Evolutionary conservation across 2,329 filamentous ascomycete species (phyloP), one percentile per base, ranked within the genome.

Genomic region (Magnaporthales sp.): DNA sequence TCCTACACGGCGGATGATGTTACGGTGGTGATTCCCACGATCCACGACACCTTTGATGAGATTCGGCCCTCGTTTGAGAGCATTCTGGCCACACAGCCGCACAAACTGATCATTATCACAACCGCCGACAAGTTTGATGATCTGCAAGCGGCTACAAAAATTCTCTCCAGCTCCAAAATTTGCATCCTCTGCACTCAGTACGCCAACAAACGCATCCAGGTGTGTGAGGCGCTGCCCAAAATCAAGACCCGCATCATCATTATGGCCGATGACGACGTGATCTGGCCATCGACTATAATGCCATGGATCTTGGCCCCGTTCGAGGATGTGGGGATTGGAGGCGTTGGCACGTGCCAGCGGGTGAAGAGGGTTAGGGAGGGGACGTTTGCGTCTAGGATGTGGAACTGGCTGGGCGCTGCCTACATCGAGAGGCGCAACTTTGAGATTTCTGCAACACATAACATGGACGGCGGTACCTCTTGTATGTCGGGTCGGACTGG

Each of bases 401-500:
- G 89, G 88, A 93, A 93, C 75, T 97, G 94, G 83, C 84, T 98
- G 24, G 93, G 93, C 6, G 91, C 93, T 26, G 88, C 93, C 65
- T 98, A 98, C 77, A 90, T 98, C 69, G 91, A 97, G 77, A 88
- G 94, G 67, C 89, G 94, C 68, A 98, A 97, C 79, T 98, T 97
- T 76, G 94, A 98, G 78, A 97, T 96, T 75, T 96, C 93, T 63
- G 93, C 94, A 38, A 97, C 93, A 66, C 94, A 96, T 76, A 91
- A 94, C 79, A 90, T 97, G 65, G 94, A 98, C 75, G 94, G 94
- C 68, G 94, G 94, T 58, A 90, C 96, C n/a, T 96, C 94, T 13
- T 98, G 94, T 81, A 92, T 98, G 82, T 97, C 94, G 62, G 94
- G 94, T 67, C 89, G 94, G 61, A 97, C 93, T 19, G 93, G 94